These are phyloP conservation scores for Lathyrus oleraceus DNA, from an alignment of 306 rosid species.

Conservation along the genomic window DNA sequence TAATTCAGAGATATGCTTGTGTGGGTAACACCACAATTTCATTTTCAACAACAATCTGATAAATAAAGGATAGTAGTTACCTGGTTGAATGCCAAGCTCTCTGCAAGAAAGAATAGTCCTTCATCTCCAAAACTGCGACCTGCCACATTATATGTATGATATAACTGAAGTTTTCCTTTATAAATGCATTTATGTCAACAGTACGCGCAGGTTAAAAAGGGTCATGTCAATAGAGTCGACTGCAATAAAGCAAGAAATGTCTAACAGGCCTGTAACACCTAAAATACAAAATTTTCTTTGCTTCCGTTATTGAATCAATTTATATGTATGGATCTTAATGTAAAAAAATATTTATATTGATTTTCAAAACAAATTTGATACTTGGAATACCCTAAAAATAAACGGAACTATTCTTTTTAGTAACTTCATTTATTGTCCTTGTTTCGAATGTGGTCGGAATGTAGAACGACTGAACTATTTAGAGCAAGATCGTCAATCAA, in stretches of 20 bases:
- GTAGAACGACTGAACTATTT: background rate
- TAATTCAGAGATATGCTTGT: slow-evolving; percentile 5
- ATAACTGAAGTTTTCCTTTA: slow-evolving; percentile 26
- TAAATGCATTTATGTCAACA: slow-evolving; percentile 16
- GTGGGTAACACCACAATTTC: slow-evolving; percentile 17
- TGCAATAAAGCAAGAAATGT: slow-evolving; percentile 18
- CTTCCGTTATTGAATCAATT: background rate
- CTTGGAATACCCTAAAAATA: slow-evolving; percentile 10
- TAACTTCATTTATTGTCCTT: slow-evolving; percentile 10
- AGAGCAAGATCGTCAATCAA: slow-evolving; percentile 11
- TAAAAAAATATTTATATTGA: background rate
- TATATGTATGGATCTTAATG: background rate
- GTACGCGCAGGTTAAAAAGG: background rate
- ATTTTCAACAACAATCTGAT: slow-evolving; percentile 17
- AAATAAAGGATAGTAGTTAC: slow-evolving; percentile 40
- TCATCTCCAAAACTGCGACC: slow-evolving; percentile 98
- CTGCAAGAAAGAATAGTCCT: slow-evolving; percentile 86
- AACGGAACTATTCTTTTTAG: slow-evolving; percentile 11
- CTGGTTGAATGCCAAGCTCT: slow-evolving; percentile 89
- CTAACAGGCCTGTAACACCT: background rate
- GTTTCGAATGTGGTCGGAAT: slow-evolving; percentile 15
- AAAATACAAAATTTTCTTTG: slow-evolving; percentile 23
- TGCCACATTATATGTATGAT: slow-evolving; percentile 45
- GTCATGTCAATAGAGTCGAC: slow-evolving; percentile 26
- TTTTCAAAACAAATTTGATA: slow-evolving; percentile 18